Percentiles rank a stretch among this genome's conserved stretches.
These are phyloP conservation scores for Kwoniella newhampshirensis DNA, from an alignment of 768 basidiomycete genomes.

Conservation along the genomic window DNA sequence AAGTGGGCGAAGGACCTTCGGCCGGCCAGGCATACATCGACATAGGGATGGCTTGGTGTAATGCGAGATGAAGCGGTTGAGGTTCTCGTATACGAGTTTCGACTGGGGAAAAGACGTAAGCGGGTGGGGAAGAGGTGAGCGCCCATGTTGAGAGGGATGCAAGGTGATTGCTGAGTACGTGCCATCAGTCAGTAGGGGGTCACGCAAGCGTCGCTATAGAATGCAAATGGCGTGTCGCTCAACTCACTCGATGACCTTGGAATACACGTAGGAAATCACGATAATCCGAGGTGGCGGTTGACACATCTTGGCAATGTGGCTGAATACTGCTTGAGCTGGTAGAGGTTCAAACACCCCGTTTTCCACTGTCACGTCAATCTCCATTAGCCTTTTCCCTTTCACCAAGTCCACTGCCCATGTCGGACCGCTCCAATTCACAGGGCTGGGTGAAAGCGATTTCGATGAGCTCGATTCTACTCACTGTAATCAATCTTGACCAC, in stretches of 20 bases:
- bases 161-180: constrained; percentile 40
- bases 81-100: constrained; percentile 46
- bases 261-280: constrained; percentile 47
- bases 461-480: no score
- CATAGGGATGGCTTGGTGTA: constrained; percentile 48
- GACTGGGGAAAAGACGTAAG: constrained; percentile 45
- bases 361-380: constrained; percentile 31
- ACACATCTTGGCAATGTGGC: constrained; percentile 43
- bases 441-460: no score
- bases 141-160: constrained; percentile 44
- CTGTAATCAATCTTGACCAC: constrained; percentile 51
- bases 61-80: constrained; percentile 28
- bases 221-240: no score
- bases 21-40: constrained; percentile 47
- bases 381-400: no score
- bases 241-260: constrained; percentile 46
- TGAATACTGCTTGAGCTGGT: constrained; percentile 47
- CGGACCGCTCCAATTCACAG: no score
- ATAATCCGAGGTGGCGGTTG: constrained; percentile 49
- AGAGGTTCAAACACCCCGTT: constrained; percentile 47
- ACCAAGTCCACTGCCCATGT: no score
- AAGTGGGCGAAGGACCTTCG: background rate
- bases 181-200: no score
- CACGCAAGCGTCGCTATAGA: no score
- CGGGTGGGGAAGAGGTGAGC: constrained; percentile 31